Base-by-base conservation (phyloP, 805 yeast species). In the Kodamaea kakaduensis region DNA sequence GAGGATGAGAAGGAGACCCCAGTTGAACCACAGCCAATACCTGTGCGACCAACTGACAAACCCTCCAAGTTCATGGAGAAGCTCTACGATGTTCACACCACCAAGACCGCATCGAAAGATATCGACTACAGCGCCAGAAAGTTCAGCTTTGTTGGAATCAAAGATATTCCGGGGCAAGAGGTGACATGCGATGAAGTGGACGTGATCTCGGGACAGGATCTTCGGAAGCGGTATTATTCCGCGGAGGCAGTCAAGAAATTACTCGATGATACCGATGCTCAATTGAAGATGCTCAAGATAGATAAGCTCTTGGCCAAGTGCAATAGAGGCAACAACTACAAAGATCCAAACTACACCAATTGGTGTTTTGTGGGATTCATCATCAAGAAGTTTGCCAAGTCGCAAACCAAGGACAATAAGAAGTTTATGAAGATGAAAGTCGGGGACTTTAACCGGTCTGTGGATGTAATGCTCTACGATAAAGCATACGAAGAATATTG, bases 341-440 rank as follows among this genome's bases (percentile, higher is more conserved):
- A 59, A 5, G 83, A 83, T 31, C 95, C 96, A 0, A 59, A 61
- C 21, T 80, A 81, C 48, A 59, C 81, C 3, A 88, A 89, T 51
- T 88, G 87, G 83, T 80, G 81, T n/a, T 71, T 79, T 1, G 49
- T 81, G n/a, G 97, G 95, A 1, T 67, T 84, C 2, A 64, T 89
- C 0, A 61, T 77, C 4, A 50, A 54, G 14, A 87, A 87, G 49
- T 62, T 78, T 4, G 74, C 67, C 6, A 68, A 81, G 3, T 66
- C 69, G 43, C 54, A 60, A 3, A 63, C 84, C 0, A 44, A 67
- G 9, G 51, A 59, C 17, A 61, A 41, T 9, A 52, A 33, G 42
- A 81, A 79, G 50, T 89, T 66, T 50, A 61, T 84, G 44, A 73
- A 73, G 38, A 38, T 88, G 14, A 71, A 75, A 2, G 47, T 90